phyloP scores from a whole-genome alignment of 2,329 filamentous ascomycete genomes.

The Furcasterigmium sp. region DNA sequence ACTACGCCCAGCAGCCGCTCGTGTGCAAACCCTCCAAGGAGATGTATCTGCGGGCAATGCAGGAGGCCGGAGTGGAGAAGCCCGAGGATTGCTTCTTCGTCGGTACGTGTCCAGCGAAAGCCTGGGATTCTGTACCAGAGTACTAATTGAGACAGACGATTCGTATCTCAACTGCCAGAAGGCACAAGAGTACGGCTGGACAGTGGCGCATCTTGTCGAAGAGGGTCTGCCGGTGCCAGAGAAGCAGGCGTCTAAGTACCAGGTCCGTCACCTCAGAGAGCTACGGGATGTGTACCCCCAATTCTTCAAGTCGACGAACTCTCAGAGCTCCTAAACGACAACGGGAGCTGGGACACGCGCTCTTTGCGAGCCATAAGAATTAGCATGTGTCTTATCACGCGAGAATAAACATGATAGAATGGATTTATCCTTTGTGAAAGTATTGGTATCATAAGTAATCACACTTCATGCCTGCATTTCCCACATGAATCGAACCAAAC shows the following conservation, averaged over 20 bases:
- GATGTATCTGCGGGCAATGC: conserved; percentile 88
- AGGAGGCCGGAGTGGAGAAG: conserved; percentile 66
- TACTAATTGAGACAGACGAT: conserved; percentile 58
- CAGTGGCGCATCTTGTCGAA: conserved; percentile 79
- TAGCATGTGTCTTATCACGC: too few relatives aligned
- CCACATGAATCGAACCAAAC: conserved; percentile 15
- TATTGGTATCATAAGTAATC: too few relatives aligned
- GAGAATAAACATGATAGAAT: too few relatives aligned
- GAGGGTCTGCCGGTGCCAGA: conserved; percentile 60
- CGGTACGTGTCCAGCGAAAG: too few relatives aligned
- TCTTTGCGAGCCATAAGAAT: too few relatives aligned
- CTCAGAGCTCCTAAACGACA: too few relatives aligned
- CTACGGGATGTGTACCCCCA: conserved; percentile 73
- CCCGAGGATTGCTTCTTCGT: conserved; percentile 84
- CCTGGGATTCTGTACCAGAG: too few relatives aligned
- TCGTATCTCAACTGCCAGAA: conserved; percentile 76
- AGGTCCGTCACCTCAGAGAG: conserved; percentile 72
- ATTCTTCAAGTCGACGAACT: conserved; percentile 62
- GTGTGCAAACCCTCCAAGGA: conserved; percentile 80
- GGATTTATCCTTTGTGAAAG: background rate
- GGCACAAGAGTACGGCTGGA: conserved; percentile 80
- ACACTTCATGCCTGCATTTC: too few relatives aligned
- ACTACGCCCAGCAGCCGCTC: conserved; percentile 70
- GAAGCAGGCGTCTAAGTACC: conserved; percentile 63
- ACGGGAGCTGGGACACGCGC: too few relatives aligned